Conservation (phyloP, 306 rosid genomes). For the Hylodesmum podocarpum region DNA sequence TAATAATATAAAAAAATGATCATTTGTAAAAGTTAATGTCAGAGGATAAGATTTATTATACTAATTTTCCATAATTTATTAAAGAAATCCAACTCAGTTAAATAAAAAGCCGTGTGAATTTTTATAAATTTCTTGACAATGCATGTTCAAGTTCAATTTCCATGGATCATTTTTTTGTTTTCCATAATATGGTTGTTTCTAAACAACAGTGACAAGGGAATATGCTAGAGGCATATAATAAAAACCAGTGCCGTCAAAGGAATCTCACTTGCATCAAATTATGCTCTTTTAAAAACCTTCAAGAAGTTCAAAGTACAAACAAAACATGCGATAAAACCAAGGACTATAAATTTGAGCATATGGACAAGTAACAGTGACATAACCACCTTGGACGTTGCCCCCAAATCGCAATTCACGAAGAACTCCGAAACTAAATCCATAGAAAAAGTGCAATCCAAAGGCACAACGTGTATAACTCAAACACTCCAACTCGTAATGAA, state of each 20-base stretch:
- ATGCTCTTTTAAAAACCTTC: not conserved
- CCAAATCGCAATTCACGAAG: not conserved
- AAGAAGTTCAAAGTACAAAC: too few relatives aligned
- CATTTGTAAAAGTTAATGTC: too few relatives aligned
- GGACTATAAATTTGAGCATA: not conserved
- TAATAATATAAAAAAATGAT: too few relatives aligned
- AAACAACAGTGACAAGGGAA: not conserved
- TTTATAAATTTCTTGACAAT: too few relatives aligned
- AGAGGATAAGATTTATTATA: too few relatives aligned
- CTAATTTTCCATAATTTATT: too few relatives aligned
- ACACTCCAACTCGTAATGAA: slow-evolving; percentile 21
- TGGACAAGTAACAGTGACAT: not conserved
- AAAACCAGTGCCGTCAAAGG: not conserved
- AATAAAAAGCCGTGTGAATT: too few relatives aligned
- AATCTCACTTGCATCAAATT: slow-evolving; percentile 17
- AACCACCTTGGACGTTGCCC: slow-evolving; percentile 2
- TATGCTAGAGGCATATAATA: not conserved
- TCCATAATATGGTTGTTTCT: not conserved
- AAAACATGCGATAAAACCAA: slow-evolving; percentile 26
- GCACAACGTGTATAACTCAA: slow-evolving; percentile 1
- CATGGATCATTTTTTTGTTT: too few relatives aligned
- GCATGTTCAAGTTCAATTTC: too few relatives aligned
- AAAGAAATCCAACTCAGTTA: too few relatives aligned
- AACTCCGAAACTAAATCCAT: slow-evolving; percentile 1
- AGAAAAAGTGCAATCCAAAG: slow-evolving; percentile 14